Evolutionary conservation across 2,329 filamentous ascomycete genomes (phyloP), one percentile per base, ranked within the genome.

Genomic region (Shiraia sp.): DNA sequence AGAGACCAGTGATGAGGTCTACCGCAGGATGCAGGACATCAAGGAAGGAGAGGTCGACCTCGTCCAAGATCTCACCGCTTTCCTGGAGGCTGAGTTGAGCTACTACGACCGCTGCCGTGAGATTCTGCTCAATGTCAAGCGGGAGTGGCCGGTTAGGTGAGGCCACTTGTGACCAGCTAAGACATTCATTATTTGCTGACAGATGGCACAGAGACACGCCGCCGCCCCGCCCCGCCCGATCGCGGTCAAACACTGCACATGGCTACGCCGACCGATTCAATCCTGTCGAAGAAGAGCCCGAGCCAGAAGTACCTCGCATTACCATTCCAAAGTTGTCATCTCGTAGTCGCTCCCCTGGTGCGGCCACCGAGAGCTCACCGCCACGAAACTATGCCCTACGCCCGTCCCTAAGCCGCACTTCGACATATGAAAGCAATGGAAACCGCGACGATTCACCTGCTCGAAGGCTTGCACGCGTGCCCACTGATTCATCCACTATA

Each of bases 21-120:
- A 86, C 57, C 83, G 92, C 45, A 82, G 92, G 40, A 97, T 97
- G 93, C 83, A 95, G 71, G 92, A 97, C 63, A 95, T 97, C 73
- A 92, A 93, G 73, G 91, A 96, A 60, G 82, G 89, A 15, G 92
- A 97, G 70, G 79, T 77, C 30, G 92, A 97, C 51, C 90, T 85
- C 61, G 81, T 96, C 29, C 78, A 80, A 33, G 90, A 96, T 62
- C 75, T 97, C 42, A 84, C 83, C 3, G 76, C 82, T 13, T 95
- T 97, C 67, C 74, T 97, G 36, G 91, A 97, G 48, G 87, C 89
- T 28, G 88, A 97, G 72, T 78, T 97, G 43, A 86, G 87, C 50
- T 96, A 93, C 72, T 88, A 96, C 66, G 92, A 97, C 66, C 85
- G 87, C 47, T 96, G 90, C 66, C 82, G 87, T 39, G 91, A 96